phyloP scores from a whole-genome alignment of 2,329 filamentous ascomycete species.

The Pseudocercospora pini-densiflorae region DNA sequence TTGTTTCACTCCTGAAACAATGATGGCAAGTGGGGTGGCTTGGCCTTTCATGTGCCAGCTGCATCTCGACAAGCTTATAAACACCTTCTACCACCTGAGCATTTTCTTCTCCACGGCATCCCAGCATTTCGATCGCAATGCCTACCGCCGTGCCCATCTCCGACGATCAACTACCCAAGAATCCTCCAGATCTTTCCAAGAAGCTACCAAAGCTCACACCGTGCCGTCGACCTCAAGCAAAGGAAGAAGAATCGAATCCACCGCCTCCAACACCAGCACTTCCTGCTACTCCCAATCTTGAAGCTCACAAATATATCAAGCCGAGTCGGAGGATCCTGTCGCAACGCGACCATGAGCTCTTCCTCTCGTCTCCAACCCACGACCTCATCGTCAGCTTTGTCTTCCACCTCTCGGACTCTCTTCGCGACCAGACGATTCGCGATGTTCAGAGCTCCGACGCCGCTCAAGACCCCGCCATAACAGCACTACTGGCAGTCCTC shows the following conservation, averaged over 20 bases:
- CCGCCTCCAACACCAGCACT: conserved; percentile 79
- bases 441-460: conserved; percentile 56
- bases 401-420: conserved; percentile 82
- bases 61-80: not conserved
- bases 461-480: conserved; percentile 64
- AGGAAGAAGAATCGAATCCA: conserved; percentile 42
- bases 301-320: conserved; percentile 61
- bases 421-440: conserved; percentile 71
- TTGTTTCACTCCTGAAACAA: too few species aligned
- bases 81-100: not conserved
- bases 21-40: not conserved
- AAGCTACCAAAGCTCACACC: conserved; percentile 71
- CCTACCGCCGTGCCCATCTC: conserved; percentile 20
- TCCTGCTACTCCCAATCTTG: conserved; percentile 64
- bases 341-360: conserved; percentile 76
- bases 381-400: conserved; percentile 80
- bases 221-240: conserved; percentile 59
- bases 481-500: conserved; percentile 70
- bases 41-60: not conserved
- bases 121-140: conserved; percentile 8
- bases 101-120: not conserved
- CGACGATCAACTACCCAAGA: conserved; percentile 22
- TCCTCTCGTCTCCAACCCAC: conserved; percentile 76
- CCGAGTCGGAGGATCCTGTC: conserved; percentile 84
- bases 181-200: conserved; percentile 56